Conservation (phyloP, 768 basidiomycete genomes). For the Russula dissimulans region DNA sequence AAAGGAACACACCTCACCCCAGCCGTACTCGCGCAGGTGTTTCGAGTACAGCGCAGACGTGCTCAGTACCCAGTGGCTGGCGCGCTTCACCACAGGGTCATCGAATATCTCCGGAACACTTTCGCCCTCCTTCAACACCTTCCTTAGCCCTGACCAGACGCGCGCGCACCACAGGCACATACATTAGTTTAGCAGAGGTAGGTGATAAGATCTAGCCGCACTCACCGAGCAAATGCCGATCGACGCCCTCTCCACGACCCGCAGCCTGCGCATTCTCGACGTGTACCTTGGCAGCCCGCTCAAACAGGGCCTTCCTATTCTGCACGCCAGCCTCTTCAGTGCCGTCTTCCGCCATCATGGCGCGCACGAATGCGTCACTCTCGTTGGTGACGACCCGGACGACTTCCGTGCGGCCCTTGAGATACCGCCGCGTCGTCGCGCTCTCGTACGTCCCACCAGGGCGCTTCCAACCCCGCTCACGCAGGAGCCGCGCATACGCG, state of each 20-base stretch:
- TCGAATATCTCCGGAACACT: slow-evolving; percentile 58
- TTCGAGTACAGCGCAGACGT: slow-evolving; percentile 86
- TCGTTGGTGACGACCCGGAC: slow-evolving; percentile 76
- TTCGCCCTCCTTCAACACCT: slow-evolving; percentile 53
- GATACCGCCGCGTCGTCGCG: slow-evolving; percentile 80
- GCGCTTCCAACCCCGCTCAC: slow-evolving; percentile 32
- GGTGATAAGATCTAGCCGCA: not conserved
- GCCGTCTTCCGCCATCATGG: slow-evolving; percentile 49
- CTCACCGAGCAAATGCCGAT: slow-evolving; percentile 80
- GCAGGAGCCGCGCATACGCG: slow-evolving; percentile 63
- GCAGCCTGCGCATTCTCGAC: slow-evolving; percentile 54
- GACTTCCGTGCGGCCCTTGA: slow-evolving; percentile 89
- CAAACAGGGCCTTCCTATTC: slow-evolving; percentile 46
- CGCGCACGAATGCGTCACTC: slow-evolving; percentile 64
- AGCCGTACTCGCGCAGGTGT: slow-evolving; percentile 79
- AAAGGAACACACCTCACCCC: slow-evolving; percentile 62
- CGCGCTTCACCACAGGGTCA: slow-evolving; percentile 65
- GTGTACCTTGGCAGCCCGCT: slow-evolving; percentile 55
- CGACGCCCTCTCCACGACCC: slow-evolving; percentile 65
- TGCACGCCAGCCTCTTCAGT: slow-evolving; percentile 34
- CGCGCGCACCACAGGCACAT: not conserved
- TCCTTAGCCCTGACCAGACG: slow-evolving; percentile 53
- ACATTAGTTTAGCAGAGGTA: not conserved
- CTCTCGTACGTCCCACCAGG: slow-evolving; percentile 88
- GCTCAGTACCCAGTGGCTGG: slow-evolving; percentile 79